Percentiles rank a stretch among this genome's conserved stretches.
Evolutionary conservation across 2,329 filamentous ascomycete genomes (phyloP).

Genomic region (Teratosphaeria zuluensis): DNA sequence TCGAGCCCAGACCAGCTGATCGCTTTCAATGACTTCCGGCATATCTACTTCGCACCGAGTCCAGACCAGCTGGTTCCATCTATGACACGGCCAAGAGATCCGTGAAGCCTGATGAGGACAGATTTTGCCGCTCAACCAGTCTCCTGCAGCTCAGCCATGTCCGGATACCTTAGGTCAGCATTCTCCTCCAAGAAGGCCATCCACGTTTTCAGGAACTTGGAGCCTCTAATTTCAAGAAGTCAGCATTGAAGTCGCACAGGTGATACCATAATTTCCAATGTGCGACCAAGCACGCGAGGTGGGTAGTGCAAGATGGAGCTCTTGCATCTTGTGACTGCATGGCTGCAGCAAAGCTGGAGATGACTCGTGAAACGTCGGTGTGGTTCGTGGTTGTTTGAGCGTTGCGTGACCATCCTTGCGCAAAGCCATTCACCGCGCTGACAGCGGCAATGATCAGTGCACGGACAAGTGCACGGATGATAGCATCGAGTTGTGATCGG

Average conservation of each 20-base stretch:
- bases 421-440: no score
- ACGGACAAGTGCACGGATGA: background rate
- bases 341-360: background rate
- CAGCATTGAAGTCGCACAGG: constrained; percentile 3
- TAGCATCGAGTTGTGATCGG: no score
- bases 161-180: constrained; percentile 81
- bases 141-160: constrained; percentile 41
- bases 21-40: no score
- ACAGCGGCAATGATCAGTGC: background rate
- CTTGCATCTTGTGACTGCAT: background rate
- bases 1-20: no score
- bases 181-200: constrained; percentile 86
- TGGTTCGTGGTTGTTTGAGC: background rate
- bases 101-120: background rate
- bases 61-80: no score
- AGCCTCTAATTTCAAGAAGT: constrained; percentile 50
- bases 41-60: no score
- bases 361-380: constrained; percentile 1
- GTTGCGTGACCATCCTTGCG: background rate
- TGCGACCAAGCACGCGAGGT: background rate
- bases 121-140: constrained; percentile 6
- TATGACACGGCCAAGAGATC: background rate
- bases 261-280: background rate
- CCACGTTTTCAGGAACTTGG: constrained; percentile 77
- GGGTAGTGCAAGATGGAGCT: background rate